These are phyloP conservation scores for Laguncularia racemosa DNA, from an alignment of 345 rosid genomes.

Conservation along the genomic window DNA sequence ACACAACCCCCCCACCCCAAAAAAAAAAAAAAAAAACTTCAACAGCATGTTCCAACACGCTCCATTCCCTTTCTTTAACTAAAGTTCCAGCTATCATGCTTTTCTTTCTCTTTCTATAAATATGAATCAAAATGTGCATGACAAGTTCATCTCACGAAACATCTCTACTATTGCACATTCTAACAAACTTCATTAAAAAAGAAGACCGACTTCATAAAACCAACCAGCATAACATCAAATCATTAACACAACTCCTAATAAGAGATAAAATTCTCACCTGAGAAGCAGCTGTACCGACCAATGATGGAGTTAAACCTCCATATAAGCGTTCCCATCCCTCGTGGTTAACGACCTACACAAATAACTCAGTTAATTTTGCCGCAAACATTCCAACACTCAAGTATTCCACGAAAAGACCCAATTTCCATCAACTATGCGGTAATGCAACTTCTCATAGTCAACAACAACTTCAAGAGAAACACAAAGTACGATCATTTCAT, in stretches of 20 bases:
- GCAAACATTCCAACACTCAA: neutral
- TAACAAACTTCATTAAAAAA: too few relatives aligned
- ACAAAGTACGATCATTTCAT: too few relatives aligned
- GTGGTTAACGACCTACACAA: conserved; percentile 65
- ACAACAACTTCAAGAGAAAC: conserved; percentile 1
- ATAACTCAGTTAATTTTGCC: neutral
- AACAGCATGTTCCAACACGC: neutral
- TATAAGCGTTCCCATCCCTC: conserved; percentile 94
- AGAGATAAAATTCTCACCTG: conserved; percentile 46
- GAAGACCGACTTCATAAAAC: too few relatives aligned
- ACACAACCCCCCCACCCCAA: too few relatives aligned
- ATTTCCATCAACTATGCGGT: neutral
- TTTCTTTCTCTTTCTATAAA: too few relatives aligned
- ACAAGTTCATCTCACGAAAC: too few relatives aligned
- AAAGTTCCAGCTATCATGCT: too few relatives aligned
- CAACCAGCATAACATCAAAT: neutral
- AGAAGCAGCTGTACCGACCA: conserved; percentile 88
- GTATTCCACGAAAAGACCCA: neutral
- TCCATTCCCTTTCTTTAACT: neutral
- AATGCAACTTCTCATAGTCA: neutral
- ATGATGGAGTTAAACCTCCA: conserved; percentile 81
- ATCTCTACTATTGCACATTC: too few relatives aligned
- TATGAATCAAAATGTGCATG: too few relatives aligned
- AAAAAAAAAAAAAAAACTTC: too few relatives aligned
- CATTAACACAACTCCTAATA: neutral